Conservation (phyloP, 2,329 filamentous ascomycete species). For the Byssothecium circinans region DNA sequence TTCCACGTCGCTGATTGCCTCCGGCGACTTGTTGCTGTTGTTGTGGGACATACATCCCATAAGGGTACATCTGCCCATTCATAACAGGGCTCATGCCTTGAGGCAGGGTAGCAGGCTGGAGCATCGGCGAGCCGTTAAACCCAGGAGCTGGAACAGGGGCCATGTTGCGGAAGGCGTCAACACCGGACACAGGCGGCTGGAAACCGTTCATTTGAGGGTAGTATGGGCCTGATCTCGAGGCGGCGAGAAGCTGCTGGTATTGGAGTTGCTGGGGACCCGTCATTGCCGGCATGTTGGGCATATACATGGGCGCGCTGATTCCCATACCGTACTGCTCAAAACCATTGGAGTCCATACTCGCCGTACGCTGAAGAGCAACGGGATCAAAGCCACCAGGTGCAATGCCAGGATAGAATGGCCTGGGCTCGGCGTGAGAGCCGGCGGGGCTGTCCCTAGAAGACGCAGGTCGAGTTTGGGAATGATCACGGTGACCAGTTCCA, state of each 20-base stretch:
- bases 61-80: slow-evolving; percentile 50
- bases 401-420: slow-evolving; percentile 42
- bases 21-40: slow-evolving; percentile 45
- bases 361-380: slow-evolving; percentile 48
- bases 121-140: slow-evolving; percentile 48
- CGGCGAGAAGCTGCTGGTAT: slow-evolving; percentile 59
- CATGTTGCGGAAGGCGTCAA: slow-evolving; percentile 49
- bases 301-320: slow-evolving; percentile 35
- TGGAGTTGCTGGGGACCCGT: slow-evolving; percentile 55
- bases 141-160: slow-evolving; percentile 47
- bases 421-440: slow-evolving; percentile 30
- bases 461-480: slow-evolving; percentile 40
- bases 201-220: slow-evolving; percentile 50
- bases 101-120: slow-evolving; percentile 51
- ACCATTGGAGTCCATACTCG: slow-evolving; percentile 53
- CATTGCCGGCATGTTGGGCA: slow-evolving; percentile 45
- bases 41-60: slow-evolving; percentile 55
- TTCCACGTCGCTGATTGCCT: slow-evolving; percentile 56
- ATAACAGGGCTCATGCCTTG: slow-evolving; percentile 38
- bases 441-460: slow-evolving; percentile 41
- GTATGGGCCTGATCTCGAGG: slow-evolving; percentile 47
- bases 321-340: slow-evolving; percentile 51
- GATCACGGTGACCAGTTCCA: slow-evolving; percentile 42
- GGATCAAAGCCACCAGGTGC: slow-evolving; percentile 45
- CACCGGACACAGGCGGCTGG: slow-evolving; percentile 43